Conservation (phyloP, 257 asterid species). For the Coffea eugenioides region DNA sequence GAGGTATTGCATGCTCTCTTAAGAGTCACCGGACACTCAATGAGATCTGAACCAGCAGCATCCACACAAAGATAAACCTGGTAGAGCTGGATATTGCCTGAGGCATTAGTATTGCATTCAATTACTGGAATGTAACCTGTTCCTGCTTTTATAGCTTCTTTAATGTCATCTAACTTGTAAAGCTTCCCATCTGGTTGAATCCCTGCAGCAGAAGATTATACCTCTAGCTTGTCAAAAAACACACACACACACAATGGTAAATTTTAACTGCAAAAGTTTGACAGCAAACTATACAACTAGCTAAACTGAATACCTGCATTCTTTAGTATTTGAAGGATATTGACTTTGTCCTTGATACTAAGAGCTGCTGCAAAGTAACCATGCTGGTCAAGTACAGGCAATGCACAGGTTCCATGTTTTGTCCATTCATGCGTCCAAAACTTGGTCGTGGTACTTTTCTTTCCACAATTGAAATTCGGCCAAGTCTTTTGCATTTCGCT, state of each 20-base stretch:
- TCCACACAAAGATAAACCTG: constrained; percentile 35
- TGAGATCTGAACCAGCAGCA: constrained; percentile 24
- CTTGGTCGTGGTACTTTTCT: background rate
- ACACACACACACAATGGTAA: too few relatives aligned
- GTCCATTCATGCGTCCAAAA: constrained; percentile 28
- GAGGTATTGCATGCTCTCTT: constrained; percentile 9
- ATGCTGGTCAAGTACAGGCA: constrained; percentile 35
- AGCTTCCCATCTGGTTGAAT: constrained; percentile 26
- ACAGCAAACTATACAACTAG: background rate
- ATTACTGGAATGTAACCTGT: constrained; percentile 20
- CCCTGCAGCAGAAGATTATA: constrained; percentile 10
- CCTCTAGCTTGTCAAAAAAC: background rate
- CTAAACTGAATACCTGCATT: constrained; percentile 15
- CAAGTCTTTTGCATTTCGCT: constrained; percentile 24
- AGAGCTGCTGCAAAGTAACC: constrained; percentile 29
- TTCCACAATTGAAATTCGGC: constrained; percentile 29
- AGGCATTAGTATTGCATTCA: constrained; percentile 32
- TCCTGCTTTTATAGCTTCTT: constrained; percentile 28
- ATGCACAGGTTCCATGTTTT: constrained; percentile 34
- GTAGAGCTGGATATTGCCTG: constrained; percentile 22
- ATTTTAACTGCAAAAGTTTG: background rate
- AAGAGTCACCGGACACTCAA: constrained; percentile 23
- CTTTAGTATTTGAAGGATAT: constrained; percentile 30
- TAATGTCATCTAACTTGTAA: constrained; percentile 22
- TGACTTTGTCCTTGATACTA: constrained; percentile 25